Base-by-base conservation (phyloP, 2,329 filamentous ascomycete species). In the Exophiala dermatitidis region DNA sequence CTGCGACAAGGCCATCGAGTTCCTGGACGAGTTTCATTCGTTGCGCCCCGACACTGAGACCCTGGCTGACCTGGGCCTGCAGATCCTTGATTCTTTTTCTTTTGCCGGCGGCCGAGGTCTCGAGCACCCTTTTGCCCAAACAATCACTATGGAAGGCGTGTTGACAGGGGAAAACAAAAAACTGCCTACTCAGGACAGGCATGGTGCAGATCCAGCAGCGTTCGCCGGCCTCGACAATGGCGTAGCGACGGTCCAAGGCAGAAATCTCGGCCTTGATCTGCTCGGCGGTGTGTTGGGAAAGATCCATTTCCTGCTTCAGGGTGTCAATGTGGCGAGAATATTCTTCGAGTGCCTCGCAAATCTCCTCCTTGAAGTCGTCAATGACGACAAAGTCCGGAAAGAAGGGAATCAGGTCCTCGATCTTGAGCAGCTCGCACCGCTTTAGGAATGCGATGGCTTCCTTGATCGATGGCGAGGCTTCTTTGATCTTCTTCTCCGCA, bases 381-480 rank as follows among this genome's bases (percentile, higher is more conserved):
- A 98, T 97, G 48, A 97, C 87, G 28, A 97, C 90, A 67, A 98
- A 98, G 68, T 98, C 93, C 0, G 93, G 93, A 72, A 98, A 98
- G 75, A 98, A 96, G 0, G 93, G 93, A 38, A 98, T 97, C 31
- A 98, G 73, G 65, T 98, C 93, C 72, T 98, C 93, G 59, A 98
- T 98, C 59, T 86, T 85, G 46, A 98, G 80, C 8, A 97, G 77
- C 56, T 96, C 90, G 68, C 91, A 96, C 6, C 89, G 84, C 62
- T 89, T 88, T 8, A 97, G 78, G 66, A 98, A 96, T 57, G 94
- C 88, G 61, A 98, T 95, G 1, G 93, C 93, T 32, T 85, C 80
- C 71, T 89, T 96, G 77, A 97, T 96, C 48, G 89, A 88, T 54
- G 86, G 85, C 59, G 19, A 19, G 19, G 90, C 83, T 50, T 75